phyloP scores from a whole-genome alignment of 495 filamentous ascomycete genomes.

The Haplographium delicatum region DNA sequence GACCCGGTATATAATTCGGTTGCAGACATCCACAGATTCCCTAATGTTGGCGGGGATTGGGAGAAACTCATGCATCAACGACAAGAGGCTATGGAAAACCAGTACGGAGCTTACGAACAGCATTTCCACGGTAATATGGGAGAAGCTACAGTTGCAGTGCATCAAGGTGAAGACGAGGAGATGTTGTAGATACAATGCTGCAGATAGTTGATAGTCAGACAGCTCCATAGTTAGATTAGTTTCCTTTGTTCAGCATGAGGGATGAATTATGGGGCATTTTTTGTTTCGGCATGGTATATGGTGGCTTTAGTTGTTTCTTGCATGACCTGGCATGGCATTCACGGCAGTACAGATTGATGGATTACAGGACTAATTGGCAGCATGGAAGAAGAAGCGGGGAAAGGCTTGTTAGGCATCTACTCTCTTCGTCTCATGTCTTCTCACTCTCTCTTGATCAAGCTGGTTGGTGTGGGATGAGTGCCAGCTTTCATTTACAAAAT shows the following conservation, averaged over 20 bases:
- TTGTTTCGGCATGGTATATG: conserved; percentile 6
- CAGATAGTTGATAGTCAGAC: conserved; percentile 19
- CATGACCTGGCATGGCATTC: conserved; percentile 4
- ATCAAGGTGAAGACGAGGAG: conserved; percentile 23
- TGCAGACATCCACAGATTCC: conserved; percentile 21
- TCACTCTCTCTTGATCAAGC: conserved; percentile 12
- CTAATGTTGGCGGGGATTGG: conserved; percentile 28
- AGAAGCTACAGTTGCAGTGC: neutral
- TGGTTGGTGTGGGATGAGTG: conserved; percentile 10
- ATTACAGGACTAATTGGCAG: neutral
- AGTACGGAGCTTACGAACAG: conserved; percentile 14
- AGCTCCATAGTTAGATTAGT: conserved; percentile 9
- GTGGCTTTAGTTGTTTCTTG: conserved; percentile 3
- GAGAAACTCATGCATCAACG: conserved; percentile 37
- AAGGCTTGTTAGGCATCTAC: conserved; percentile 21
- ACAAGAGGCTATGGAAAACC: conserved; percentile 50
- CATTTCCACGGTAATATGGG: conserved; percentile 11
- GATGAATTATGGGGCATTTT: neutral
- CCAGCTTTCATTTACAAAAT: neutral
- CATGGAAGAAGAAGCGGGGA: neutral
- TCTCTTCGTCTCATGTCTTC: conserved; percentile 20
- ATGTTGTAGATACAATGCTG: conserved; percentile 26
- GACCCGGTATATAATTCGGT: conserved; percentile 57
- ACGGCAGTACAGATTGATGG: conserved; percentile 5
- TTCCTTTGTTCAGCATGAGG: conserved; percentile 14